phyloP scores from a whole-genome alignment of 169 alveolate genomes.

The Plasmodium gaboni region DNA sequence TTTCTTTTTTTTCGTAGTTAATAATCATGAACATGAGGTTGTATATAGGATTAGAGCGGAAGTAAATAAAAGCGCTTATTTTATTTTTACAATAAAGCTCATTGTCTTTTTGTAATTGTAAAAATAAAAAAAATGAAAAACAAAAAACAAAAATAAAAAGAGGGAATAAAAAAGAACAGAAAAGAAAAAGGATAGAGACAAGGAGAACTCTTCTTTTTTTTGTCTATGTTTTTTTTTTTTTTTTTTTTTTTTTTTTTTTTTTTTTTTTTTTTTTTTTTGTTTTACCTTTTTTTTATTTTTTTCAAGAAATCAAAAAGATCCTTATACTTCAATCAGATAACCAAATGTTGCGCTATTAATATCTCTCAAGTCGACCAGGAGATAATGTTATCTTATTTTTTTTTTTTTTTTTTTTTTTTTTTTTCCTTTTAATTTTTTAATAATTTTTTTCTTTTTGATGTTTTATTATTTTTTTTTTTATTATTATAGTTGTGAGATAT shows the following conservation, averaged over 20 bases:
- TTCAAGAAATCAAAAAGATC: constrained; percentile 27
- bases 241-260: too few species aligned
- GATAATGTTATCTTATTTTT: constrained; percentile 23
- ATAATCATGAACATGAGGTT: constrained; percentile 60
- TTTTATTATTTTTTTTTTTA: too few species aligned
- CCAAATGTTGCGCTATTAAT: constrained; percentile 62
- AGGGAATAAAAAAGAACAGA: too few species aligned
- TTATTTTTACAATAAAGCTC: constrained; percentile 22
- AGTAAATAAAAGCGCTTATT: constrained; percentile 13
- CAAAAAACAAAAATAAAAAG: not conserved
- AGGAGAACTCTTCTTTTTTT: too few species aligned
- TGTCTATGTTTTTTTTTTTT: too few species aligned
- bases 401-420: not conserved
- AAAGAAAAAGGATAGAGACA: too few species aligned
- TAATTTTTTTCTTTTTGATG: not conserved
- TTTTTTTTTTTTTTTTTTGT: not conserved
- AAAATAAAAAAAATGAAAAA: not conserved
- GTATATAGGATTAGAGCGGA: constrained; percentile 66
- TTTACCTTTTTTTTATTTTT: constrained; percentile 8
- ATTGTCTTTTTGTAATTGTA: constrained; percentile 29
- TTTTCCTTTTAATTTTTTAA: not conserved
- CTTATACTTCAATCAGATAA: constrained; percentile 68
- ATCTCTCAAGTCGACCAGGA: constrained; percentile 75
- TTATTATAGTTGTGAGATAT: too few species aligned
- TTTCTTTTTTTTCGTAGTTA: constrained; percentile 26